These are phyloP conservation scores for Platanthera guangdongensis DNA, from an alignment of 106 monocot genomes.

Conservation along the genomic window DNA sequence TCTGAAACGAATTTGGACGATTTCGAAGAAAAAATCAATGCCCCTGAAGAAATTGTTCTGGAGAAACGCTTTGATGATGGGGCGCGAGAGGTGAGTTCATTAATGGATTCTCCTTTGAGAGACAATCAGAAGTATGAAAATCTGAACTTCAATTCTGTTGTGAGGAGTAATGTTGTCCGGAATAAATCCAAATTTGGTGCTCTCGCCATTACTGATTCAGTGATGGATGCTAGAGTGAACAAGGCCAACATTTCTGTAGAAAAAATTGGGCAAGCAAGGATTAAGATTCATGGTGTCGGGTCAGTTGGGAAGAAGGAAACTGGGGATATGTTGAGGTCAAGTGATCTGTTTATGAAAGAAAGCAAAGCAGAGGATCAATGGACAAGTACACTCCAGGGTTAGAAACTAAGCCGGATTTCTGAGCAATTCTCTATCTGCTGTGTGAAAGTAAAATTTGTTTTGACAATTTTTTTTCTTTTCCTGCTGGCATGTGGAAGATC, in stretches of 20 bases:
- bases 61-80: no score
- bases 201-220: background rate
- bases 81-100: no score
- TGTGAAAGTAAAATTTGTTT: no score
- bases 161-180: background rate
- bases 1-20: no score
- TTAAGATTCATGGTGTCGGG: background rate
- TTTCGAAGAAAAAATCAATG: no score
- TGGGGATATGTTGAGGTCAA: background rate
- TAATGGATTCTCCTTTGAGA: no score
- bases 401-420: background rate
- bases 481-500: background rate
- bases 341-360: background rate
- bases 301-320: background rate
- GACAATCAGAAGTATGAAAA: no score
- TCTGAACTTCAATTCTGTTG: no score
- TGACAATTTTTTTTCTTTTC: no score
- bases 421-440: no score
- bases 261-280: background rate
- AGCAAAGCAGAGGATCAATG: background rate
- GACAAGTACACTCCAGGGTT: background rate
- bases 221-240: background rate
- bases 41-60: no score
- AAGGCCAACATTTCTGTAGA: background rate
- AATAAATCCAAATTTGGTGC: background rate